Base-by-base conservation (phyloP, 164 flowering plant species). In the Umbilicus rupestris region DNA sequence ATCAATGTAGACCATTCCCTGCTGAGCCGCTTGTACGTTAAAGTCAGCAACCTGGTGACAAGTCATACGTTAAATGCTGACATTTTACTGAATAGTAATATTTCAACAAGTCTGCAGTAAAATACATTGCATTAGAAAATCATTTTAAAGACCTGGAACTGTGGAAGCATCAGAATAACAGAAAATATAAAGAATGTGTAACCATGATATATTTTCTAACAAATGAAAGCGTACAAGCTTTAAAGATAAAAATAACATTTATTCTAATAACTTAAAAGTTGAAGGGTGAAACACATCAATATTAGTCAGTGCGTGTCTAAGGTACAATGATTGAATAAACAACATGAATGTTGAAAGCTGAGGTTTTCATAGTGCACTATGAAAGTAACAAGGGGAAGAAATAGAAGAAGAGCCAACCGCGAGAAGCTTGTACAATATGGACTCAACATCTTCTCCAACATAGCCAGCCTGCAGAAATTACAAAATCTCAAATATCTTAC, bases 401-500 rank as follows among this genome's bases (percentile, higher is more conserved):
- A 29, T n/a, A 7, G 22, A 58, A 16, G 58, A 65, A 39, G 50
- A 29, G 60, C 60, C 15, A 70, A 94, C 99, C 84, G 78, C 76
- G 47, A 94, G 96, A 60, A 94, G 74, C 74, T 94, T 94, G 72
- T 91, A 83, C 78, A 94, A 75, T 75, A 94, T 94, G 26, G 99
- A 91, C 74, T 94, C 99, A 64, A 94, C 99, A 81, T 94, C 99
- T 77, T 94, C 99, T 59, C 99, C 99, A 70, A 94, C 99, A 74
- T 94, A 94, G 69, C 99, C 99, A 72, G 99, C 99, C 99, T 94
- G 89, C 76, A 60, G n/a, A 59, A 39, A n/a, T 7, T 20, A 63
- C 16, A 6, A n/a, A 35, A n/a, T 22, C 11, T 37, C 12, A 3
- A 19, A n/a, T 1, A 17, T 3, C 0, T n/a, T 11, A 63, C 9